Evolutionary conservation across 169 alveolate genomes (phyloP).

Genomic region (Theileria annulata): DNA sequence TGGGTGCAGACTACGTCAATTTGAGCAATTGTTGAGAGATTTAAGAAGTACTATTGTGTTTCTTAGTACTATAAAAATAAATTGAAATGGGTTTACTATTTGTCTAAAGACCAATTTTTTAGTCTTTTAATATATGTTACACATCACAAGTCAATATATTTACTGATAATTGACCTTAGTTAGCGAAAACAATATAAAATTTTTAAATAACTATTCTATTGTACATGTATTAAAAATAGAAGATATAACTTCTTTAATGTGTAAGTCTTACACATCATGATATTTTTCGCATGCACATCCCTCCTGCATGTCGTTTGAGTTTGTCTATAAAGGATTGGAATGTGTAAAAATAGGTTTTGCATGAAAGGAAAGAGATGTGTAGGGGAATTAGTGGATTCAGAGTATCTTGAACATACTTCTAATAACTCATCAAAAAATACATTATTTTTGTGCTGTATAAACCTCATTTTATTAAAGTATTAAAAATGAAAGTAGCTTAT

Average conservation of each 20-base stretch:
- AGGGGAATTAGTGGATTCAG: no score
- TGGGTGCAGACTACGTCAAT: slow-evolving; percentile 28
- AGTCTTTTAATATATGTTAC: neutral
- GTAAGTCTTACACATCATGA: slow-evolving; percentile 19
- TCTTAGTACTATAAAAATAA: neutral
- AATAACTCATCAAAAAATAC: no score
- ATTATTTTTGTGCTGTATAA: no score
- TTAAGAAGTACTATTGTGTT: neutral
- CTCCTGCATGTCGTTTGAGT: slow-evolving; percentile 8
- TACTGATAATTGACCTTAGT: neutral
- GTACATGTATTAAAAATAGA: neutral
- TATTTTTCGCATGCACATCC: slow-evolving; percentile 10
- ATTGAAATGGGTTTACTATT: neutral
- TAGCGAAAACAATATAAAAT: neutral
- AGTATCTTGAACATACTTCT: no score
- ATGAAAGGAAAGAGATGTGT: no score
- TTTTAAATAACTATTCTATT: neutral
- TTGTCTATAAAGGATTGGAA: neutral
- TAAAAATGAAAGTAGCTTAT: no score
- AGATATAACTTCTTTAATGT: slow-evolving; percentile 8
- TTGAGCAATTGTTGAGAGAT: neutral
- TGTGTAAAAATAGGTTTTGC: no score
- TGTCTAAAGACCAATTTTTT: neutral
- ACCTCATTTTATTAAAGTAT: no score
- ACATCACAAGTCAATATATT: neutral